Base-by-base conservation (phyloP, 306 rosid species). In the Trifolium subterraneum region DNA sequence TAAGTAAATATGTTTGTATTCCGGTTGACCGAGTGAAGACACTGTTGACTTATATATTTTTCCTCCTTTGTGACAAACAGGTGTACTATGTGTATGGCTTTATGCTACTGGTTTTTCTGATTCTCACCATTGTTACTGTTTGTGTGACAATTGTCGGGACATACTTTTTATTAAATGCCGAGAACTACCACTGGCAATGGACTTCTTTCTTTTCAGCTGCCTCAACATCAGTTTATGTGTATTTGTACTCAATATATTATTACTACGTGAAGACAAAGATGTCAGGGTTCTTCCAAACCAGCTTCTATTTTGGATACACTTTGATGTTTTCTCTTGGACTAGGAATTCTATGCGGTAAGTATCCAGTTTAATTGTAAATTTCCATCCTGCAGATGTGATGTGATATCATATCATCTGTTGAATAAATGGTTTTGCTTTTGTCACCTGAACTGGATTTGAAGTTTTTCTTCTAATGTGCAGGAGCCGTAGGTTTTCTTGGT, bases 151-250 rank as follows among this genome's bases (percentile, higher is more conserved):
- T 95, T 76, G 99, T 95, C 81, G 99, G 99, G 64, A 87, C 99
- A 23, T 95, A 95, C 84, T 95, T 95, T 84, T 84, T 95, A 85
- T 86, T 95, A 48, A 95, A 95, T 73, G 99, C 99, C 10, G 99
- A 95, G 84, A 95, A 95, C 88, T 95, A 95, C 85, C 96, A 95
- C 92, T 95, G 99, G 99, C 98, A 88, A 80, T 95, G 99, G 99
- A 95, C 99, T 77, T 95, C 99, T 78, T 95, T 95, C 96, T 95
- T 92, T 86, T 95, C 99, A 44, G 99, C 99, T 50, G 98, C 98
- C 48, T 95, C 99, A 29, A 95, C 99, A 41, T 90, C 99, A 68
- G 93, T 92, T 31, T 95, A 95, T 31, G 99, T 95, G 78, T 95
- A 95, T 80, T 80, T 95, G 83, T 95, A 95, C 77, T 92, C 99